These are phyloP conservation scores for Blattamonas nauphoetae DNA, from an alignment of 78 protist species.

Conservation along the genomic window DNA sequence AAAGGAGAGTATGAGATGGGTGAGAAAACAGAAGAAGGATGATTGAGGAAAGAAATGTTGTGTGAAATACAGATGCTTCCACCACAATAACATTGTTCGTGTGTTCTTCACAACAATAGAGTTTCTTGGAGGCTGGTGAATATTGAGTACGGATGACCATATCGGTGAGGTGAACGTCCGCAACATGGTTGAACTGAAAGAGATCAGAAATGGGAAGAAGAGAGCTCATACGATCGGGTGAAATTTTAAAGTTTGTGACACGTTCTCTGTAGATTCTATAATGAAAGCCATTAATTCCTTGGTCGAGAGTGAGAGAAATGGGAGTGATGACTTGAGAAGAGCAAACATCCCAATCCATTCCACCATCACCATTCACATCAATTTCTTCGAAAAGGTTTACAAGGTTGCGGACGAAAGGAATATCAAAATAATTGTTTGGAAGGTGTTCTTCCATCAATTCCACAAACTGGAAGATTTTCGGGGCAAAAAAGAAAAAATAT, in stretches of 20 bases:
- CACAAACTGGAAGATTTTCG: background rate
- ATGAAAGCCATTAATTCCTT: background rate
- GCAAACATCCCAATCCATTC: constrained; percentile 17
- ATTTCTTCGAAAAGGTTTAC: constrained; percentile 12
- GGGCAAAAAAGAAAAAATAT: background rate
- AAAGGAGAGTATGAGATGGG: background rate
- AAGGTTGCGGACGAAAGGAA: background rate
- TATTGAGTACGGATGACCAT: background rate
- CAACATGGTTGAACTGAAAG: background rate
- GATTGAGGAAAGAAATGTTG: background rate
- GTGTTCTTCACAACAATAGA: background rate
- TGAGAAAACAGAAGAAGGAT: background rate
- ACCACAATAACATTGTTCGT: background rate
- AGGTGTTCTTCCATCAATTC: background rate
- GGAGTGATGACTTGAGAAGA: no score
- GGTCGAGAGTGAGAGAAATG: no score
- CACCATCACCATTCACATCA: constrained; percentile 35
- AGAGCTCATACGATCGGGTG: no score
- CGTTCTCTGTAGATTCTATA: background rate
- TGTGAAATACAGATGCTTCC: background rate
- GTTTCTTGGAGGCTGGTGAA: background rate
- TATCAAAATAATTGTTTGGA: background rate
- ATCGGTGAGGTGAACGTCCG: background rate
- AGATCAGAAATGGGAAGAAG: background rate
- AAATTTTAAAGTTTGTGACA: no score